These are phyloP conservation scores for Colletotrichum sublineola DNA, from an alignment of 2,329 filamentous ascomycete species.

Conservation along the genomic window DNA sequence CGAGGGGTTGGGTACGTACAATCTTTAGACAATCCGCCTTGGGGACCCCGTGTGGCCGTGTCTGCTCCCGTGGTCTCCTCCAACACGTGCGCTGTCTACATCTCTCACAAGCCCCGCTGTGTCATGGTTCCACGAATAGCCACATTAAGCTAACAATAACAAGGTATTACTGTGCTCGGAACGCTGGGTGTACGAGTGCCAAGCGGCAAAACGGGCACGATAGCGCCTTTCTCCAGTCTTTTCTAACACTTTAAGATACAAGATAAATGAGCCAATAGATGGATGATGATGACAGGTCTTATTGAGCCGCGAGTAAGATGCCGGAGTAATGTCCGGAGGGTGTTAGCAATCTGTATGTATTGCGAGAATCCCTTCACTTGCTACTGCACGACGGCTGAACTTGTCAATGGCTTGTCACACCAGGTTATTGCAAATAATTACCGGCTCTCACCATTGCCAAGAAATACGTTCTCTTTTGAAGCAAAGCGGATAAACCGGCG, in stretches of 20 bases:
- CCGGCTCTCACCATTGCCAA: slow-evolving; percentile 18
- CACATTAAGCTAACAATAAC: background rate
- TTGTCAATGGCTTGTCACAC: background rate
- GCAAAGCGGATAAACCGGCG: background rate
- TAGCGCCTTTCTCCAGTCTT: slow-evolving; percentile 18
- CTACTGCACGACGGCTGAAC: slow-evolving; percentile 5
- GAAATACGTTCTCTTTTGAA: slow-evolving; percentile 9
- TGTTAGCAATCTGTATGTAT: background rate
- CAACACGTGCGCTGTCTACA: slow-evolving; percentile 2
- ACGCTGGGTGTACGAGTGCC: slow-evolving; percentile 9
- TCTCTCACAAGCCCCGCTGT: slow-evolving; percentile 5
- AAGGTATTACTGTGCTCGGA: background rate
- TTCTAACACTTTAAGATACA: background rate
- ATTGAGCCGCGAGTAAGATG: background rate
- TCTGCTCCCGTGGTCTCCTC: background rate
- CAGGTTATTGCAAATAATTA: slow-evolving; percentile 4
- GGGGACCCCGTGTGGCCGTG: slow-evolving; percentile 7
- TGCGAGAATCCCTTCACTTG: slow-evolving; percentile 8
- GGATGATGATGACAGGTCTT: background rate
- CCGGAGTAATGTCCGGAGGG: background rate
- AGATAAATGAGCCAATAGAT: background rate
- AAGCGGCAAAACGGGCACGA: slow-evolving; percentile 7
- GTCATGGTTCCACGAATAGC: slow-evolving; percentile 11
- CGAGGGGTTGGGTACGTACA: slow-evolving; percentile 17
- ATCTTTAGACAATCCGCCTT: background rate